phyloP scores from a whole-genome alignment of 176 grass and related monocot genomes.

The Raddia guianensis region DNA sequence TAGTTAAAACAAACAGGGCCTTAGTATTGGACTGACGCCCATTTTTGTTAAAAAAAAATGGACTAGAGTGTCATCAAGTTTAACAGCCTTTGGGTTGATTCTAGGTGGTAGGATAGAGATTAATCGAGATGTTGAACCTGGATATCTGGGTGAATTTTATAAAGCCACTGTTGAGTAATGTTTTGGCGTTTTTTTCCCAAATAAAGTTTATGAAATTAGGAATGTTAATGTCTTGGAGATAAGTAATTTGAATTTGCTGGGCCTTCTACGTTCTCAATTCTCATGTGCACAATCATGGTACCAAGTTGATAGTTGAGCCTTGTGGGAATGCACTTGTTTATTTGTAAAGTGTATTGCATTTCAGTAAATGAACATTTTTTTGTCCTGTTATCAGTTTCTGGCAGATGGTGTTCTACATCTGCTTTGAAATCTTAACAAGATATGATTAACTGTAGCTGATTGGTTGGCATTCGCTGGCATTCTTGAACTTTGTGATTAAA shows the following conservation, averaged over 20 bases:
- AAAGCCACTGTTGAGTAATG: neutral
- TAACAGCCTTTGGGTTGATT: neutral
- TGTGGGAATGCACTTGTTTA: neutral
- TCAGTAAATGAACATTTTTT: neutral
- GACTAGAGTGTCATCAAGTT: neutral
- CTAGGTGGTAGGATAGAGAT: neutral
- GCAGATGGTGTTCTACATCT: neutral
- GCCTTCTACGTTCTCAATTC: neutral
- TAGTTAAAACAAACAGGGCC: no score
- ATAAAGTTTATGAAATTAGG: neutral
- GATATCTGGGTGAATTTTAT: neutral
- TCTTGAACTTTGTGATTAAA: neutral
- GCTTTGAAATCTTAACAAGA: neutral
- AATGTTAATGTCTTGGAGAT: neutral
- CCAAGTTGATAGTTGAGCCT: neutral
- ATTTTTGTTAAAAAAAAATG: slow-evolving; percentile 17
- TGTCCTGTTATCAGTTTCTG: neutral
- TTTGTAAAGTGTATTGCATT: neutral
- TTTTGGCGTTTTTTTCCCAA: neutral
- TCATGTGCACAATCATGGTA: neutral
- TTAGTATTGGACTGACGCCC: neutral
- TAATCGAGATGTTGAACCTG: neutral
- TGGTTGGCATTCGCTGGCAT: neutral
- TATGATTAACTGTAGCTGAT: neutral
- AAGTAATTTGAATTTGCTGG: neutral